A percentile compares a stretch with the other conserved stretches of the same genome.
These are phyloP conservation scores for Dendrocalamus latiflorus DNA, from an alignment of 202 grass and related monocot genomes.

Conservation along the genomic window DNA sequence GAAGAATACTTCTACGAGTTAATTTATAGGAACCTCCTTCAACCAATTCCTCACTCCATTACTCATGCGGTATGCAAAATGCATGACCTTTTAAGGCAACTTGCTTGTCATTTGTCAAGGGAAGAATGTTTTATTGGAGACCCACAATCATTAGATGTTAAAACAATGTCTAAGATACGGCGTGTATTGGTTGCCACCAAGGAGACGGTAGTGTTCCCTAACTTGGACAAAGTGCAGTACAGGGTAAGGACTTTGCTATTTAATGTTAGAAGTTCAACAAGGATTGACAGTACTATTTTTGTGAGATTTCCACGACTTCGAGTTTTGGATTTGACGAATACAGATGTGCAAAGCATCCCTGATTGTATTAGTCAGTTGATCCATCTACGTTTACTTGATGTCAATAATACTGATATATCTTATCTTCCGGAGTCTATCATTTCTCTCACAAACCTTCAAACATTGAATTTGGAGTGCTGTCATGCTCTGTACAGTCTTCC, in stretches of 20 bases:
- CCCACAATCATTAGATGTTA: background rate
- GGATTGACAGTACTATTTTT: background rate
- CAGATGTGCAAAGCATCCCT: too few relatives aligned
- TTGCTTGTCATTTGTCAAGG: background rate
- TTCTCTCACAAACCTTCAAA: too few relatives aligned
- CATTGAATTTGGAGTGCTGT: background rate
- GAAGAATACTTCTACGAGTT: slow-evolving; percentile 20
- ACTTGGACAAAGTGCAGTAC: background rate
- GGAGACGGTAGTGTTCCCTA: background rate
- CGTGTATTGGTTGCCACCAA: background rate
- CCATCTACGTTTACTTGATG: too few relatives aligned
- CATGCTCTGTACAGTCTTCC: background rate
- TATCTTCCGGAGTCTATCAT: too few relatives aligned
- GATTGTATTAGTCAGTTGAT: too few relatives aligned
- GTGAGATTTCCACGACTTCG: too few relatives aligned
- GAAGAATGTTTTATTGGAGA: background rate
- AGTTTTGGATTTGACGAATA: too few relatives aligned
- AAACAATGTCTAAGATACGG: background rate
- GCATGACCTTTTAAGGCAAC: slow-evolving; percentile 25
- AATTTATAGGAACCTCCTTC: background rate
- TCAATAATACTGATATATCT: too few relatives aligned
- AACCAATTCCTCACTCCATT: rapidly evolving
- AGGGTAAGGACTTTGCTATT: background rate
- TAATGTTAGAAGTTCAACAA: background rate
- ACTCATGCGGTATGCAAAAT: background rate